These are phyloP conservation scores for Hemerocallis citrina DNA, from an alignment of 106 monocot species.

Conservation along the genomic window DNA sequence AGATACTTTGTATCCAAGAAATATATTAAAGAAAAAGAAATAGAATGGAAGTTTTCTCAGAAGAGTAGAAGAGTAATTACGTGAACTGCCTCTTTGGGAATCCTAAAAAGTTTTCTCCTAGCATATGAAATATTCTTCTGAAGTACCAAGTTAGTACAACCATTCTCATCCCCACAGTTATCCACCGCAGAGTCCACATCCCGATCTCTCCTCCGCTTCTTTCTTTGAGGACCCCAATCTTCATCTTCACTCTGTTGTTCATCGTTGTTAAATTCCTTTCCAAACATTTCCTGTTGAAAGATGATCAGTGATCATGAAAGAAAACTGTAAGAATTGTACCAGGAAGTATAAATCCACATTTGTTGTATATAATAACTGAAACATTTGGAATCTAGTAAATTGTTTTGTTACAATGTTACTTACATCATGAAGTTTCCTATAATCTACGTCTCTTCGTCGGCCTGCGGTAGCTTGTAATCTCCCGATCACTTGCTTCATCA, in stretches of 20 bases:
- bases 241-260: slow-evolving; percentile 74
- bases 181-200: neutral
- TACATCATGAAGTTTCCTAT: slow-evolving; percentile 77
- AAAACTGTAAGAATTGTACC: neutral
- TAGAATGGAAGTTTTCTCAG: neutral
- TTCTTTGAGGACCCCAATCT: slow-evolving; percentile 70
- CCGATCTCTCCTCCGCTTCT: slow-evolving; percentile 29
- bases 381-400: too few species aligned
- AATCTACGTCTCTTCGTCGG: slow-evolving; percentile 69
- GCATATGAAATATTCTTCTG: slow-evolving; percentile 15
- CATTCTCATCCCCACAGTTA: slow-evolving; percentile 17
- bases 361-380: neutral
- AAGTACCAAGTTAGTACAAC: slow-evolving; percentile 9
- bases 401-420: slow-evolving; percentile 28
- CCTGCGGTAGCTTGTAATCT: slow-evolving; percentile 36
- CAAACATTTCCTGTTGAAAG: slow-evolving; percentile 82
- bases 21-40: neutral
- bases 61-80: slow-evolving; percentile 18
- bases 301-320: slow-evolving; percentile 1
- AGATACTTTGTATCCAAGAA: neutral
- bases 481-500: slow-evolving; percentile 26
- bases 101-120: slow-evolving; percentile 48
- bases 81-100: slow-evolving; percentile 52
- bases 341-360: neutral
- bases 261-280: slow-evolving; percentile 42